Evolutionary conservation across 495 filamentous ascomycete genomes (phyloP).

Genomic region (Aspergillus funiculosus): DNA sequence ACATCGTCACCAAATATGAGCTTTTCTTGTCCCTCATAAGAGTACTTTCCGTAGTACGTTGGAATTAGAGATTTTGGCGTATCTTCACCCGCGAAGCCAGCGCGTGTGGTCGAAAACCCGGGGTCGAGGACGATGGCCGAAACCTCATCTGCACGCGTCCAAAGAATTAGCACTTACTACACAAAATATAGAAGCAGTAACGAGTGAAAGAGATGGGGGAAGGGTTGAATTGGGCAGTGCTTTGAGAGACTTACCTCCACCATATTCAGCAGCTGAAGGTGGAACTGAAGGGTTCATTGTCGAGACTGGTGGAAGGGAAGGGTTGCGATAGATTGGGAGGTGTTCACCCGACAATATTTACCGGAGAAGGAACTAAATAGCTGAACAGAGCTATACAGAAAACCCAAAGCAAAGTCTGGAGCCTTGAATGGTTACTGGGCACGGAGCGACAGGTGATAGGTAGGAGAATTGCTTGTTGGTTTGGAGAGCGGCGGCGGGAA

Average conservation of each 20-base stretch:
- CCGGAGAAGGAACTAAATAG: too few relatives aligned
- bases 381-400: too few relatives aligned
- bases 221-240: background rate
- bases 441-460: background rate
- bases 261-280: conserved; percentile 66
- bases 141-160: conserved; percentile 69
- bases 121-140: conserved; percentile 95
- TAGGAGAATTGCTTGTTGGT: background rate
- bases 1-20: conserved; percentile 79
- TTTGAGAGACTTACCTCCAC: conserved; percentile 58
- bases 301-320: background rate
- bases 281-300: conserved; percentile 47
- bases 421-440: background rate
- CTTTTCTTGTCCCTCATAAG: conserved; percentile 51
- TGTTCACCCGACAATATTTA: background rate
- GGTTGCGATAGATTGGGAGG: background rate
- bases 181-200: background rate
- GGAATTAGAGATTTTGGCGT: conserved; percentile 88
- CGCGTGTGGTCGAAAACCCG: conserved; percentile 83
- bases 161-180: conserved; percentile 14
- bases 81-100: conserved; percentile 96
- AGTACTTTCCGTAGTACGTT: conserved; percentile 70
- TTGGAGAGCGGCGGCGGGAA: conserved; percentile 5
- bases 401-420: too few relatives aligned
- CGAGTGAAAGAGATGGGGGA: conserved; percentile 1